Evolutionary conservation across 192 early-diverging fungal species (phyloP), one percentile per base, ranked within the genome.

Genomic region (Entomortierella parvispora): DNA sequence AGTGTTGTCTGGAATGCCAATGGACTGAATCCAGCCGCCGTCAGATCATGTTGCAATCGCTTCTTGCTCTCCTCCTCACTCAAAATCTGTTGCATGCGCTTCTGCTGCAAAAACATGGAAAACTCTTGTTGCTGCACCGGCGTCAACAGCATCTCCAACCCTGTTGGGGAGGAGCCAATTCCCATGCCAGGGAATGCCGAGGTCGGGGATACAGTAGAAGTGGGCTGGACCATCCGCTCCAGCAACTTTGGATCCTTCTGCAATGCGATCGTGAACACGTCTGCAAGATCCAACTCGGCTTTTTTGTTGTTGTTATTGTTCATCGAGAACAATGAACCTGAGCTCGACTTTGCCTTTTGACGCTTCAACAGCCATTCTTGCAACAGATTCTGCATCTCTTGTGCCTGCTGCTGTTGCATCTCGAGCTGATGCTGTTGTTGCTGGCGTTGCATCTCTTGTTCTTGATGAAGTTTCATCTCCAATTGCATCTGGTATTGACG

Each of bases 191-290:
- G 12, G 49, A 57, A n/a, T 52, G 45, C 23, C 61, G 37, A 12
- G 12, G 37, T 40, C 37, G 37, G 12, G 7, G 37, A 40, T 12
- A 12, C 52, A 1, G 60, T 23, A 20, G 54, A 50, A 18, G 26
- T 67, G 53, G 63, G 47, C n/a, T n/a, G n/a, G n/a, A n/a, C n/a
- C 62, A 72, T 65, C 57, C 74, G 48, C 42, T 77, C 65, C 20
- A 77, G 31, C 47, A 77, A n/a, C 22, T 48, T 57, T 2, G 74
- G 65, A 22, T 77, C 74, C 43, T 63, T 77, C 32, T 77, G 74
- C 40, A 77, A 45, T 5, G 74, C 74, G 15, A 77, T 58, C 29
- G 74, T 68, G 17, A 77, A 64, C 31, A 77, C 74, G 52, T 77
- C 74, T 0, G 74, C 74, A 43, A 77, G 28, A 25, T 77, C 74